Evolutionary conservation across 208 protist species (phyloP), one percentile per base, ranked within the genome.

Genomic region (Leishmania martiniquensis): DNA sequence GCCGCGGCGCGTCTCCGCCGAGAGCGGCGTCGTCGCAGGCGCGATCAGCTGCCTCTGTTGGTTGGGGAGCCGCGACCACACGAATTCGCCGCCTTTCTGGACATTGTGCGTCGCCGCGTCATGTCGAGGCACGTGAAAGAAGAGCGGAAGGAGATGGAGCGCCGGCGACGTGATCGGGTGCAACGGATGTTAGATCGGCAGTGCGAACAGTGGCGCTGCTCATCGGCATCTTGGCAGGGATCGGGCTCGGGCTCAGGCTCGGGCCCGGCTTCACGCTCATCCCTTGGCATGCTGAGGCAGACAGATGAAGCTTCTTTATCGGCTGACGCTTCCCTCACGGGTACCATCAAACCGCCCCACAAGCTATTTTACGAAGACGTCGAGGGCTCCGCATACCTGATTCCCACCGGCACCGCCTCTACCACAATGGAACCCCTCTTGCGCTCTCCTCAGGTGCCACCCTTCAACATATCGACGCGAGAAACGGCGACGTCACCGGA

Each of bases 61-160:
- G 87, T 91, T 32, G 85, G 87, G 25, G 87, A 91, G 71, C 87
- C 87, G 10, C 82, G 60, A 0, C 44, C 75, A 13, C 57, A 73
- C 55, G 87, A 91, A 78, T 87, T 87, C 42, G 70, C 75, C 45
- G 57, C 72, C 39, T 79, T 89, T 39, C 69, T 91, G 13, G 66
- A 76, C 12, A 66, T 84, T 42, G 77, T 89, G 25, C 76, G 83
- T 29, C 47, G 66, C 47, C 55, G 77, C 45, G 66, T 82, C 25
- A 60, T 71, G 47, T 76, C 63, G 13, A 85, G 82, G 73, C 52
- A 67, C 29, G 63, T 49, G 47, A 81, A 72, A 62, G 74, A 75
- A 47, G 63, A 86, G 54, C 13, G 32, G 44, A 80, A 66, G 34
- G 49, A 3, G 52, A 37, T 39, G 2, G 44, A 78, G 47, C 68